A percentile compares a stretch with the other conserved stretches of the same genome.
Evolutionary conservation across 345 rosid genomes (phyloP).

Genomic region (Corchorus olitorius): DNA sequence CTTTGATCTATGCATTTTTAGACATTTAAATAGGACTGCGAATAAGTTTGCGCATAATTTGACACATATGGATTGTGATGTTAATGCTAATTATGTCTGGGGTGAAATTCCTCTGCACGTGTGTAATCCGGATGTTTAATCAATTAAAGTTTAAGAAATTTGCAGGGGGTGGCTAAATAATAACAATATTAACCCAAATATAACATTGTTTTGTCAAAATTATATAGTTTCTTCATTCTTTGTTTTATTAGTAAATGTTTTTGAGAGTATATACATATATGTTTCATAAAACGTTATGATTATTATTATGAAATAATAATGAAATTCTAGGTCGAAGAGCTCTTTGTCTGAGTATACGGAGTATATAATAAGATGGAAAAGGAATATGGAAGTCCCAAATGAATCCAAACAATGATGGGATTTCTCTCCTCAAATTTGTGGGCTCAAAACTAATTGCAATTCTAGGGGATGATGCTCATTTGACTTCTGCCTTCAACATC

Average conservation of each 20-base stretch:
- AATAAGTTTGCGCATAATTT: too few species aligned
- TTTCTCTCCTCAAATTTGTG: slow-evolving; percentile 4
- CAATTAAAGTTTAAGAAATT: too few species aligned
- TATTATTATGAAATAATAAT: slow-evolving; percentile 33
- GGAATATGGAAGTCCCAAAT: slow-evolving; percentile 15
- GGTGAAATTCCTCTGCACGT: too few species aligned
- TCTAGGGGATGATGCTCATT: slow-evolving; percentile 15
- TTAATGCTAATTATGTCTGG: too few species aligned
- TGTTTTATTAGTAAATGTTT: background rate
- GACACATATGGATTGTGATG: too few species aligned
- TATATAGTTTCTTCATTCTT: background rate
- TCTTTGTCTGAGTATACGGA: background rate
- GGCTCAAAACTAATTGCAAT: slow-evolving; percentile 19
- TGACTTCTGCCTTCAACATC: slow-evolving; percentile 13
- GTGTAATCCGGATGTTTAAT: too few species aligned
- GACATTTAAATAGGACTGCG: too few species aligned
- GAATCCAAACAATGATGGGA: slow-evolving; percentile 20
- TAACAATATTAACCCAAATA: too few species aligned
- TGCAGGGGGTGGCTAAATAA: too few species aligned
- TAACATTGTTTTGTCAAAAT: too few species aligned
- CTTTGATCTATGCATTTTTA: too few species aligned
- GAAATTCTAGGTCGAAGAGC: slow-evolving; percentile 19
- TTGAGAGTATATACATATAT: background rate
- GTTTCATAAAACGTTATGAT: slow-evolving; percentile 25
- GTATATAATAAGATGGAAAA: background rate